Base-by-base conservation (phyloP, 768 basidiomycete genomes). In the Boletus insuetus region DNA sequence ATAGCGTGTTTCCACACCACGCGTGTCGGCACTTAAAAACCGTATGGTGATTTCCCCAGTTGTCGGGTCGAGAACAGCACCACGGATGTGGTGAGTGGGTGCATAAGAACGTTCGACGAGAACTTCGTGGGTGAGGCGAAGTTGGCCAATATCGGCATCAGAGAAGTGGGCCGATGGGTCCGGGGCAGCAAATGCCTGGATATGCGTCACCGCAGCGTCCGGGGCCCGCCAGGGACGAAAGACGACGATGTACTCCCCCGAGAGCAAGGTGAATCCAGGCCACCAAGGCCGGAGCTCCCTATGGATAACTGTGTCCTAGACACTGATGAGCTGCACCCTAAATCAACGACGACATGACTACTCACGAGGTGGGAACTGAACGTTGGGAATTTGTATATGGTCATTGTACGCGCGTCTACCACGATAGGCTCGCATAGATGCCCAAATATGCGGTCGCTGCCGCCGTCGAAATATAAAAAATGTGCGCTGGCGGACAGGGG, bases 71-170 rank as follows among this genome's bases (percentile, higher is more conserved):
- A 64, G 16, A n/a, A 58, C 32, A 24, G 58, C 47, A 41, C 37
- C 37, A 19, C 64, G 61, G 35, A 66, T 55, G 26, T 16, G 40
- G 17, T 55, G 54, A 4, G 52, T 37, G 12, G 64, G 64, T 4
- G 31, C 43, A 41, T 46, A 47, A 20, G 46, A 31, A 32, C 38
- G 32, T 19, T 55, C 43, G 22, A 41, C 40, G 8, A 65, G 54
- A 29, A 47, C 37, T 44, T 64, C 64, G 20, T 65, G 64, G 12
- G 65, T 54, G n/a, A 65, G 64, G 6, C 26, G 53, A 43, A 66
- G 58, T 35, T 46, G 56, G 20, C 20, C 29, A 22, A 7, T 34
- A 24, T 48, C 45, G 9, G 22, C 13, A 14, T 44, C 35, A 20
- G 48, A 19, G 22, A 7, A 32, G n/a, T 31, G n/a, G 7, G 13